Base-by-base conservation (phyloP, 768 basidiomycete genomes). In the Tylopilus plumbeoviolaceoides region DNA sequence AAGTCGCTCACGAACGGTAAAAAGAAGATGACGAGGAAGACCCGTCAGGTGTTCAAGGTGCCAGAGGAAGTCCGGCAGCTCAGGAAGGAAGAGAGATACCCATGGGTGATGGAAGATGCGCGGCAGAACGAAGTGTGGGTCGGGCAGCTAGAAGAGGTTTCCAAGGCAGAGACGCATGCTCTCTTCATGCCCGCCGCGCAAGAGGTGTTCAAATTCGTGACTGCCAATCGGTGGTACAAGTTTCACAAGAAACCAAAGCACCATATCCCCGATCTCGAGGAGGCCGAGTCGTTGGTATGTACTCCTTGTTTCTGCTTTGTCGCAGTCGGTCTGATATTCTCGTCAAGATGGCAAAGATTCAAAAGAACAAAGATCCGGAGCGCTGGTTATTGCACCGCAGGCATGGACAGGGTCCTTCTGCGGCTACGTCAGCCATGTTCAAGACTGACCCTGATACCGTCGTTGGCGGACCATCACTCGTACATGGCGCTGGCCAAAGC, bases 21-120 rank as follows among this genome's bases (percentile, higher is more conserved):
- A 78, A 88, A 84, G 71, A 78, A 84, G 62, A 84, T 87, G 73
- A 78, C 83, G 81, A 89, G 80, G 82, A 94, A 85, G 80, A 93
- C 74, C 59, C 81, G 68, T 73, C 91, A 84, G 73, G 89, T 94
- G 18, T 92, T 86, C 72, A 79, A 83, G 55, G 85, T 92, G 2
- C 82, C 88, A 0, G 90, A 93, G 50, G 85, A 85, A 36, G 76
- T 81, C 47, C 75, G 91, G 59, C 85, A 90, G 70, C 74, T 94
- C 61, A 76, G 88, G 67, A 80, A 79, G 63, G 92, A 95, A 72
- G 92, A 95, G 71, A 75, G 89, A 57, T 89, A 89, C 69, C 92
- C 92, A 3, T 95, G 92, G 92, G 87, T 95, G 36, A 81, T 94
- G 73, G 92, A 95, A 73, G 91, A 92, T 65, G 80, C 78, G 35